These are phyloP conservation scores for Exophiala spinifera DNA, from an alignment of 2,329 filamentous ascomycete genomes.

Conservation along the genomic window DNA sequence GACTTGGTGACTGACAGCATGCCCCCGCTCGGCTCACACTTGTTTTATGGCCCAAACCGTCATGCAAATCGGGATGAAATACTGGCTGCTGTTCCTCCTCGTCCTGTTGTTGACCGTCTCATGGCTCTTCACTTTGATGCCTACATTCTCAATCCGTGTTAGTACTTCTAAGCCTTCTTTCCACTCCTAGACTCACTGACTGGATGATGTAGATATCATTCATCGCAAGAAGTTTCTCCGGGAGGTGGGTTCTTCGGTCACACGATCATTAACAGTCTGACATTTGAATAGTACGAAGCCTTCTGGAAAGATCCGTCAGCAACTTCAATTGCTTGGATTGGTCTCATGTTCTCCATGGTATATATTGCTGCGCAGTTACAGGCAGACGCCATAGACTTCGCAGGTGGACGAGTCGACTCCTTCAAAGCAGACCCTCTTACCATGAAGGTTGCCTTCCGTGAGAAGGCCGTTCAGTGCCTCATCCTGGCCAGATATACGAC, in stretches of 20 bases:
- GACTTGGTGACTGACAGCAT: constrained; percentile 27
- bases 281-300: constrained; percentile 38
- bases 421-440: constrained; percentile 29
- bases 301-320: constrained; percentile 44
- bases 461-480: constrained; percentile 51
- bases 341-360: constrained; percentile 43
- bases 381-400: constrained; percentile 28
- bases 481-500: constrained; percentile 55
- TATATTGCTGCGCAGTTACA: constrained; percentile 32
- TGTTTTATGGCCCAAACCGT: constrained; percentile 31
- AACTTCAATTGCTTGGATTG: constrained; percentile 44
- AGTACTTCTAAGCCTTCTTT: constrained; percentile 26
- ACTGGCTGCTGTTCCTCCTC: constrained; percentile 31
- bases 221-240: constrained; percentile 32
- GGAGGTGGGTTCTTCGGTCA: constrained; percentile 29
- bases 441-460: constrained; percentile 31
- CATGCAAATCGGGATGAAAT: constrained; percentile 32
- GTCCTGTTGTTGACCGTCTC: constrained; percentile 31
- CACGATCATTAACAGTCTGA: constrained; percentile 26
- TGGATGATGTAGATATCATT: constrained; percentile 29
- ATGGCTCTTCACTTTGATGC: constrained; percentile 31
- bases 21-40: constrained; percentile 25
- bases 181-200: constrained; percentile 25
- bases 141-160: constrained; percentile 29
- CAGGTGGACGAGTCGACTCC: constrained; percentile 27